phyloP scores from a whole-genome alignment of 371 early-diverging fungal genomes.

The Chytridium lagenaria region DNA sequence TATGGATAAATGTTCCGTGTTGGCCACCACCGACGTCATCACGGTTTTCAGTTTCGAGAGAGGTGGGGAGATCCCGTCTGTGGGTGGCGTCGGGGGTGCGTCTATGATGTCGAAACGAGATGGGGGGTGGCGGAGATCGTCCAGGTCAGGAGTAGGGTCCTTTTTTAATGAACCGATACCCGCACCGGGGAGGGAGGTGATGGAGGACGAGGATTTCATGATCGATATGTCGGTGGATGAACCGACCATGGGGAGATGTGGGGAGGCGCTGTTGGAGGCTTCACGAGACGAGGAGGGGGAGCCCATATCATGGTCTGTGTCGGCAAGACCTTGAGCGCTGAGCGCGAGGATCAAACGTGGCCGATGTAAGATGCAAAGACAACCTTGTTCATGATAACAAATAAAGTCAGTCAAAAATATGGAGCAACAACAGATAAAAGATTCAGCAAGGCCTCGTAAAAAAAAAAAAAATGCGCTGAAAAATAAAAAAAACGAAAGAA shows the following conservation, averaged over 20 bases:
- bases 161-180: too few relatives aligned
- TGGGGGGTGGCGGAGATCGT: not conserved
- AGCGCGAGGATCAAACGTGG: slow-evolving; percentile 15
- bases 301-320: not conserved
- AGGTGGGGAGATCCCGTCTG: not conserved
- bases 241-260: not conserved
- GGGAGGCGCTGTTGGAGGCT: slow-evolving; percentile 4
- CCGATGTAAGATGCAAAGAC: slow-evolving; percentile 18
- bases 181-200: too few relatives aligned
- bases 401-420: too few relatives aligned
- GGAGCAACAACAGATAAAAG: too few relatives aligned
- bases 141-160: not conserved
- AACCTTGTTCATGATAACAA: not conserved
- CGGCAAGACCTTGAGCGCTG: not conserved
- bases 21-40: not conserved
- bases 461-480: too few relatives aligned
- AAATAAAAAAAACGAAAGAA: too few relatives aligned
- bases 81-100: not conserved
- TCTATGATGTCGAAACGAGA: not conserved
- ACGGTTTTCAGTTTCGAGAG: not conserved
- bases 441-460: too few relatives aligned
- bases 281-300: not conserved
- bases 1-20: not conserved
- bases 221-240: not conserved
- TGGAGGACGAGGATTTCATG: too few relatives aligned